Percentiles rank a stretch among this genome's conserved stretches.
These are phyloP conservation scores for Fraxinus velutina DNA, from an alignment of 305 asterid genomes.

Conservation along the genomic window DNA sequence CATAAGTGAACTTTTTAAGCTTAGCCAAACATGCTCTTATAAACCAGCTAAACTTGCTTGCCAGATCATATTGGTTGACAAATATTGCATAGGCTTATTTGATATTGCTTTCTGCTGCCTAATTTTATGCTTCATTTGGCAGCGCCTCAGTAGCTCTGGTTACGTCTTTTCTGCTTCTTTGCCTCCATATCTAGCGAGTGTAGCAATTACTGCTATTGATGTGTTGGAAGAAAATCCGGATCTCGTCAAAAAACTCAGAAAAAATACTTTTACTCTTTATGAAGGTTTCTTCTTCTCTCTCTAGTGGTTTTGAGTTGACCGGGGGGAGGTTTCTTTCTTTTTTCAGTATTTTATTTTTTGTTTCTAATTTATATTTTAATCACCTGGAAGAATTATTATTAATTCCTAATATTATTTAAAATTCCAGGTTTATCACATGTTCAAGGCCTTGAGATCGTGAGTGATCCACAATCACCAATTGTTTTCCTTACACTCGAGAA, in stretches of 20 bases:
- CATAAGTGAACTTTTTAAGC: neutral
- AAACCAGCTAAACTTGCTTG: neutral
- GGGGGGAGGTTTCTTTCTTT: neutral
- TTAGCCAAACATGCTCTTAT: neutral
- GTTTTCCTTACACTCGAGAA: slow-evolving; percentile 60
- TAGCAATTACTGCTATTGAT: slow-evolving; percentile 83
- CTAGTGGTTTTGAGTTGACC: neutral
- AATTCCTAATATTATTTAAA: slow-evolving; percentile 15
- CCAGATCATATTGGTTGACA: neutral
- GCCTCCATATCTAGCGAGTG: slow-evolving; percentile 96
- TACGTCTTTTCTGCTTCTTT: slow-evolving; percentile 95
- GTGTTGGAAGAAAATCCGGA: slow-evolving; percentile 71
- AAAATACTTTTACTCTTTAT: slow-evolving; percentile 44
- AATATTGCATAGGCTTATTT: slow-evolving; percentile 11
- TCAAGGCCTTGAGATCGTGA: slow-evolving; percentile 58
- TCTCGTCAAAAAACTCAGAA: slow-evolving; percentile 56
- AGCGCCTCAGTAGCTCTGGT: slow-evolving; percentile 95
- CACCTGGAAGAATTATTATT: neutral
- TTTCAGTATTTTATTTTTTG: slow-evolving; percentile 7
- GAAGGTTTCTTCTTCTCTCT: slow-evolving; percentile 40
- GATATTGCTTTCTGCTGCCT: slow-evolving; percentile 24
- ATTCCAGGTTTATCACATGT: slow-evolving; percentile 59
- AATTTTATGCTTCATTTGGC: slow-evolving; percentile 34
- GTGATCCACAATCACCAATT: slow-evolving; percentile 75
- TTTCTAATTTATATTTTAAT: slow-evolving; percentile 5